Evolutionary conservation across 2,329 filamentous ascomycete species (phyloP).

Genomic region (Zelopaecilomyces penicillatus): DNA sequence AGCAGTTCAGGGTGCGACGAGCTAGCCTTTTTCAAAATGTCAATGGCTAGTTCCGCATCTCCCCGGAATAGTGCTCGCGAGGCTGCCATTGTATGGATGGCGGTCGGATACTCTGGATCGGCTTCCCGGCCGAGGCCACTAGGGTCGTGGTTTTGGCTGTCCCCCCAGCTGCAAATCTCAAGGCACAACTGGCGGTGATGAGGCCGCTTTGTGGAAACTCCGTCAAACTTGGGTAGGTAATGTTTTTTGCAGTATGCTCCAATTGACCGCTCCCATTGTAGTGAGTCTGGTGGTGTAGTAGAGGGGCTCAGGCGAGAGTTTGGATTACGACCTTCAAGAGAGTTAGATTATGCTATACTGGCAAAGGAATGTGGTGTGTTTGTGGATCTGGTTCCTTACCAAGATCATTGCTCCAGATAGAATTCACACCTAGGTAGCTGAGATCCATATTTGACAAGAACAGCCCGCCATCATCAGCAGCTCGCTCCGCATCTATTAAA

Average conservation of each 20-base stretch:
- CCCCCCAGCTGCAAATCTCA: slow-evolving; percentile 67
- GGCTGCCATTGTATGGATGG: slow-evolving; percentile 62
- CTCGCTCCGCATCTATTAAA: slow-evolving; percentile 49
- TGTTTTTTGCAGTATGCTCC: slow-evolving; percentile 55
- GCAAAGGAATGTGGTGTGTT: too few species aligned
- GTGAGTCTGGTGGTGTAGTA: slow-evolving; percentile 36
- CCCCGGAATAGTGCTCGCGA: slow-evolving; percentile 69
- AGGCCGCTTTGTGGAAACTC: slow-evolving; percentile 54
- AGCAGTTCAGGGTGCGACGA: slow-evolving; percentile 54
- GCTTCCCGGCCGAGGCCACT: slow-evolving; percentile 35
- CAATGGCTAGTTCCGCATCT: slow-evolving; percentile 58
- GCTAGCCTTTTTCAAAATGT: slow-evolving; percentile 61
- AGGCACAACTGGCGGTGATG: slow-evolving; percentile 68
- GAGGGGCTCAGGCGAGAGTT: slow-evolving; percentile 39
- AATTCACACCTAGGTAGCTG: slow-evolving; percentile 65
- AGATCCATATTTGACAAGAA: slow-evolving; percentile 59
- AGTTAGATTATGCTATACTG: neutral
- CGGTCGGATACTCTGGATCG: slow-evolving; percentile 41
- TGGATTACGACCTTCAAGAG: slow-evolving; percentile 37
- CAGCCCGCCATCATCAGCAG: slow-evolving; percentile 62
- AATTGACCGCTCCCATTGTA: slow-evolving; percentile 54
- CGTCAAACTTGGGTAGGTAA: slow-evolving; percentile 54
- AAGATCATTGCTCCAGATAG: slow-evolving; percentile 63
- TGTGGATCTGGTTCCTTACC: slow-evolving; percentile 33
- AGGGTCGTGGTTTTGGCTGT: slow-evolving; percentile 37